Conservation (phyloP, 2,329 filamentous ascomycete genomes). For the Fonsecaea nubica region DNA sequence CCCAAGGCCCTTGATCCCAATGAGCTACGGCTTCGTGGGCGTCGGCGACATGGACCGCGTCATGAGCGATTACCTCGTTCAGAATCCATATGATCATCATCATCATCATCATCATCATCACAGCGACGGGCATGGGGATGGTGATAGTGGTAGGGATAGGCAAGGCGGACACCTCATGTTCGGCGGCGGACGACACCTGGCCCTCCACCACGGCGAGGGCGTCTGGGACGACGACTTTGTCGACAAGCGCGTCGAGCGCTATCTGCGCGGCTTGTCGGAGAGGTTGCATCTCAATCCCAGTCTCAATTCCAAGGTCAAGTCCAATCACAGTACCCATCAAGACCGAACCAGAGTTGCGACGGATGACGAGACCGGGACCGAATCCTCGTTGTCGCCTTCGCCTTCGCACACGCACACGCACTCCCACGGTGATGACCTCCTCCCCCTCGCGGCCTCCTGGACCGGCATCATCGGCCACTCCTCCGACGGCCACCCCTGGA, state of each 20-base stretch:
- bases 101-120: background rate
- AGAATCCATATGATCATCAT: conserved; percentile 49
- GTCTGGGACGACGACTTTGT: conserved; percentile 57
- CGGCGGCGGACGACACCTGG: conserved; percentile 61
- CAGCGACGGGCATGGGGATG: background rate
- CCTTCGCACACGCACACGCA: too few relatives aligned
- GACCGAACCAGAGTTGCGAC: too few relatives aligned
- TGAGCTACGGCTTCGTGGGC: conserved; percentile 46
- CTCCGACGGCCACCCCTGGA: conserved; percentile 58
- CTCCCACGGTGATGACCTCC: background rate
- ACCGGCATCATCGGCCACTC: conserved; percentile 61
- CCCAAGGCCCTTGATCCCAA: conserved; percentile 27
- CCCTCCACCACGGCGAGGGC: conserved; percentile 54
- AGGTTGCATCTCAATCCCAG: conserved; percentile 46
- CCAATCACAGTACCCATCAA: too few relatives aligned
- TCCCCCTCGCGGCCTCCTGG: conserved; percentile 45
- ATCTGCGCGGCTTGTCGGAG: conserved; percentile 48
- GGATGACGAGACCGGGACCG: too few relatives aligned
- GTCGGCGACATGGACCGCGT: conserved; percentile 63
- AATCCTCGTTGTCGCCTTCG: too few relatives aligned
- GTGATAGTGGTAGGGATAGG: background rate
- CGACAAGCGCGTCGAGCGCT: conserved; percentile 51
- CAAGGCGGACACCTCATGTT: conserved; percentile 63
- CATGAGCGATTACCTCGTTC: conserved; percentile 73
- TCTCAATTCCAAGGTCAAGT: too few relatives aligned